Evolutionary conservation across 192 early-diverging fungal genomes (phyloP).

Genomic region (Podila minutissima): DNA sequence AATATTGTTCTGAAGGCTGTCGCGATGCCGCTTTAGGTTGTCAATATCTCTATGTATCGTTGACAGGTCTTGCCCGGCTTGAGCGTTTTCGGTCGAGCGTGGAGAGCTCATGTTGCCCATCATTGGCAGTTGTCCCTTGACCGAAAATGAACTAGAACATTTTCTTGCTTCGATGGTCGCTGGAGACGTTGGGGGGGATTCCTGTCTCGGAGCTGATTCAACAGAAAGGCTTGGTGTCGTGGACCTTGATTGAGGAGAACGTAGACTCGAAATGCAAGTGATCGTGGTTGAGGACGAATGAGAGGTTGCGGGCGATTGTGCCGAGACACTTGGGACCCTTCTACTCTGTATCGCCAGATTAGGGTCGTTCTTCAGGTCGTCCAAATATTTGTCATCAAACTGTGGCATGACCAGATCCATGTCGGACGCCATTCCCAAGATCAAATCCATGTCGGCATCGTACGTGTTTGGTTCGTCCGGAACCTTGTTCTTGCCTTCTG

Average conservation of each 20-base stretch:
- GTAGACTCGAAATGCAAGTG: slow-evolving; percentile 5
- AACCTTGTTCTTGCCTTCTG: neutral
- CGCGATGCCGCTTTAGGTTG: slow-evolving; percentile 27
- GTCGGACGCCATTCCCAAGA: slow-evolving; percentile 43
- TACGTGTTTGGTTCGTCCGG: slow-evolving; percentile 3
- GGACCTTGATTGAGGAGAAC: slow-evolving; percentile 8
- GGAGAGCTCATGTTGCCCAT: neutral
- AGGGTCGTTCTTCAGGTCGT: slow-evolving; percentile 20
- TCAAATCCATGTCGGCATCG: slow-evolving; percentile 30
- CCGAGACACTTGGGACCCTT: slow-evolving; percentile 5
- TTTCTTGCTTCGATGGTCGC: neutral
- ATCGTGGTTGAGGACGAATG: slow-evolving; percentile 32
- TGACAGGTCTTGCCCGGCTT: slow-evolving; percentile 7
- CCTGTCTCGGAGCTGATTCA: neutral
- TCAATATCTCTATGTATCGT: slow-evolving; percentile 24
- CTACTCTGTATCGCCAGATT: neutral
- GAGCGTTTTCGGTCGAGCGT: neutral
- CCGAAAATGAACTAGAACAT: neutral
- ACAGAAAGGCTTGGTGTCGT: neutral
- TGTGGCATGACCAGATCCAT: slow-evolving; percentile 39
- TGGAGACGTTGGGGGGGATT: neutral
- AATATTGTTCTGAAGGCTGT: slow-evolving; percentile 4
- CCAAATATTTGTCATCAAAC: slow-evolving; percentile 35
- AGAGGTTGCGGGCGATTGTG: neutral
- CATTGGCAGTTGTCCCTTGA: no score